Evolutionary conservation across 225 moss, liverwort and hornwort species (phyloP).

Genomic region (Ulota crispa): DNA sequence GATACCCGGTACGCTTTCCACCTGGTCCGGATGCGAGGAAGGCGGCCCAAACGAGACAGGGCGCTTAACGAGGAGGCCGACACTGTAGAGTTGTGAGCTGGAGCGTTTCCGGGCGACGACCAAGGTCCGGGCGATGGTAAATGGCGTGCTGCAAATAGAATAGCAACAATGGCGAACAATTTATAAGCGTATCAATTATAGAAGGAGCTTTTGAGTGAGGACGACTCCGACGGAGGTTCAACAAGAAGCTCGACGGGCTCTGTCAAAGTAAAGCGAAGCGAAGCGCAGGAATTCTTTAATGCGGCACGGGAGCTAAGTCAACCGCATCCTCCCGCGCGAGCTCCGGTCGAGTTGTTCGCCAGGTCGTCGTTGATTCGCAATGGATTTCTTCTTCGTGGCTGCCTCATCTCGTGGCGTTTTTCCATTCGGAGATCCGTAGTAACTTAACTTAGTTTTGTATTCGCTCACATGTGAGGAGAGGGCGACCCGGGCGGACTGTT

Average conservation of each 20-base stretch:
- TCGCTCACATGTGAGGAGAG: conserved; percentile 1
- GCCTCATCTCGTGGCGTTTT: background rate
- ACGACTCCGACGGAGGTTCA: conserved; percentile 4
- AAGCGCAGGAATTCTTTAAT: conserved; percentile 10
- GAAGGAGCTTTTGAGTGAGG: background rate
- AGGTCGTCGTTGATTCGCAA: conserved; percentile 12
- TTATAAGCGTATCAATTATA: background rate
- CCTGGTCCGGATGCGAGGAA: background rate
- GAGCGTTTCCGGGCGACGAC: background rate
- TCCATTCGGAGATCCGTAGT: background rate
- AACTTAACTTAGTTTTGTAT: background rate
- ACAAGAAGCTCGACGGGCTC: background rate
- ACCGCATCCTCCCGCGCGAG: conserved; percentile 10
- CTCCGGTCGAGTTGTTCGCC: background rate
- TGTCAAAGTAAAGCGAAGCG: background rate
- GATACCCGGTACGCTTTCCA: background rate
- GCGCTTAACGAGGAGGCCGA: background rate
- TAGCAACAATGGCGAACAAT: background rate
- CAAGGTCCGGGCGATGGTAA: background rate
- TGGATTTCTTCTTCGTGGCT: background rate
- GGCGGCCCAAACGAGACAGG: too few relatives aligned
- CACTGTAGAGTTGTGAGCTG: background rate
- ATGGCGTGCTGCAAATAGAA: conserved; percentile 27
- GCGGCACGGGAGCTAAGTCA: conserved; percentile 19
- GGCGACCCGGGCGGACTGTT: background rate